Conservation (phyloP, 768 basidiomycete genomes). For the Agaricus sinodeliciosus region DNA sequence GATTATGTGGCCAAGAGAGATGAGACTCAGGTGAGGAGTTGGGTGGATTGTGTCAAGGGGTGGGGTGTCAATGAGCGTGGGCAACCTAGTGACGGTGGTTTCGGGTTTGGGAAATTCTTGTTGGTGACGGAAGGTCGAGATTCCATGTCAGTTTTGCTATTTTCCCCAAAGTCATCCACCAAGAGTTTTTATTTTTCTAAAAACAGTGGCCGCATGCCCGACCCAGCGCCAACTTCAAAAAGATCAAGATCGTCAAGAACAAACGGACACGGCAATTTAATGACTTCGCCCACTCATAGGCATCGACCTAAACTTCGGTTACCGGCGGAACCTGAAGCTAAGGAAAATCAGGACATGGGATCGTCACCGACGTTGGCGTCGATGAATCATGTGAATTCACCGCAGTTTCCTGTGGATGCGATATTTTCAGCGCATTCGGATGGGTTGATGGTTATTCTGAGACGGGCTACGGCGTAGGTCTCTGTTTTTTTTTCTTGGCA, state of each 20-base stretch:
- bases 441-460: conserved; percentile 74
- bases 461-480: conserved; percentile 31
- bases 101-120: conserved; percentile 72
- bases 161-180: not conserved
- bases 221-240: conserved; percentile 2
- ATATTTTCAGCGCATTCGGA: conserved; percentile 86
- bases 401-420: conserved; percentile 59
- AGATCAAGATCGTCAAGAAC: conserved; percentile 8
- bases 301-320: conserved; percentile 19
- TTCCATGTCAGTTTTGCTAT: conserved; percentile 48
- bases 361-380: not conserved
- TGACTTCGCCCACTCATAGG: conserved; percentile 6
- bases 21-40: conserved; percentile 59
- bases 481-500: not conserved
- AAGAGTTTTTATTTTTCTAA: not conserved
- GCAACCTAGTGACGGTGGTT: conserved; percentile 78
- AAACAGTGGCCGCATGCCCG: conserved; percentile 4
- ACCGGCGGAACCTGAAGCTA: not conserved
- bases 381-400: conserved; percentile 9
- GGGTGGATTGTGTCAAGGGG: conserved; percentile 73
- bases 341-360: not conserved
- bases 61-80: conserved; percentile 85
- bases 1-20: conserved; percentile 66
- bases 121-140: conserved; percentile 55
- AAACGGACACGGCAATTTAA: not conserved